A percentile compares a stretch with the other conserved stretches of the same genome.
phyloP scores from a whole-genome alignment of 108 stramenopile genomes.

The Skeletonema potamos region DNA sequence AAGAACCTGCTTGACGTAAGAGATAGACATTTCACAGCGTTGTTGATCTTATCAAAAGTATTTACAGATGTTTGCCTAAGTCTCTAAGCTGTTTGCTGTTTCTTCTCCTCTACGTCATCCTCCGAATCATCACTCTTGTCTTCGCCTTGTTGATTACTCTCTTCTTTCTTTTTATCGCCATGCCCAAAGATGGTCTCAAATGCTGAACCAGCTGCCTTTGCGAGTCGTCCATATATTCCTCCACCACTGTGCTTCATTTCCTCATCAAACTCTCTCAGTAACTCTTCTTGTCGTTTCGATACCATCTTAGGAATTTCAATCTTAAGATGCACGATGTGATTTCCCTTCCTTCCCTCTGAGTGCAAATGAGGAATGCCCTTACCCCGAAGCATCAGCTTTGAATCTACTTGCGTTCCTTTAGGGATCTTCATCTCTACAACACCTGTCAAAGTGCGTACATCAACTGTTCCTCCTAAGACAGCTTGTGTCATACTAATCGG shows the following conservation, averaged over 20 bases:
- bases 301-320: slow-evolving; percentile 90
- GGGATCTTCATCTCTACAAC: slow-evolving; percentile 95
- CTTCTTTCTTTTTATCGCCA: slow-evolving; percentile 35
- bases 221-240: slow-evolving; percentile 68
- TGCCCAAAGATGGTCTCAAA: slow-evolving; percentile 72
- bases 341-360: slow-evolving; percentile 67
- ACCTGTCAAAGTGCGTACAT: slow-evolving; percentile 93
- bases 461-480: slow-evolving; percentile 91
- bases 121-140: slow-evolving; percentile 26
- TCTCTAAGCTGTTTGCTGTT: slow-evolving; percentile 25
- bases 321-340: slow-evolving; percentile 94
- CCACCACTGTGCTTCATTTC: slow-evolving; percentile 61
- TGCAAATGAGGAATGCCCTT: slow-evolving; percentile 87
- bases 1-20: too few relatives aligned
- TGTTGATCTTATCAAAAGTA: not conserved
- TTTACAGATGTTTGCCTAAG: not conserved
- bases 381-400: slow-evolving; percentile 89
- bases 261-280: slow-evolving; percentile 90
- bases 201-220: slow-evolving; percentile 72
- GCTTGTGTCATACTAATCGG: slow-evolving; percentile 83
- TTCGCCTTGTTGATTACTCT: slow-evolving; percentile 17
- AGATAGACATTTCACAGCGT: too few relatives aligned
- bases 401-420: slow-evolving; percentile 88
- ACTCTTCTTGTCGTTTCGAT: slow-evolving; percentile 88
- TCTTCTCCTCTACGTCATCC: slow-evolving; percentile 40